Conservation (phyloP, 768 basidiomycete species). For the Auricularia heimuer region DNA sequence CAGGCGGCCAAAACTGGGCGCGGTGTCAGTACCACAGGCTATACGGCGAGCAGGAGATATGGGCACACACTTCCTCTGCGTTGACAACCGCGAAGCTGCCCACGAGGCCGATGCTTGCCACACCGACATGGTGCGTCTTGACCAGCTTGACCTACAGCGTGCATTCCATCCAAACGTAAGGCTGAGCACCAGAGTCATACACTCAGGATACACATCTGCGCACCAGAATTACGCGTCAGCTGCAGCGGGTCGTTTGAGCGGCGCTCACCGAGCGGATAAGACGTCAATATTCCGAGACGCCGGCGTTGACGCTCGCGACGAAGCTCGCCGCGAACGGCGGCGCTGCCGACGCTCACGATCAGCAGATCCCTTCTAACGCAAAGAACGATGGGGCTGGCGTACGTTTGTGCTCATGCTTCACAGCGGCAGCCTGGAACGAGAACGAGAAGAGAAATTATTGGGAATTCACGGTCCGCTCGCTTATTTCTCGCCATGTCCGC, state of each 20-base stretch:
- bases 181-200: too few species aligned
- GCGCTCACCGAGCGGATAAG: slow-evolving; percentile 77
- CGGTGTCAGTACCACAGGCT: slow-evolving; percentile 2
- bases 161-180: too few species aligned
- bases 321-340: slow-evolving; percentile 86
- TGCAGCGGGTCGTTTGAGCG: neutral
- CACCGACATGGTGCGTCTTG: slow-evolving; percentile 91
- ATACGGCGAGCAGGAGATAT: slow-evolving; percentile 5
- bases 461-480: too few species aligned
- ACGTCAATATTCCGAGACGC: slow-evolving; percentile 57
- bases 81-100: slow-evolving; percentile 78
- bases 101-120: slow-evolving; percentile 62
- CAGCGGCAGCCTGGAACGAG: too few species aligned
- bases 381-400: too few species aligned
- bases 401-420: too few species aligned
- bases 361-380: too few species aligned
- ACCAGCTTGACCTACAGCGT: slow-evolving; percentile 81
- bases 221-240: neutral
- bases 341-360: slow-evolving; percentile 31
- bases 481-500: too few species aligned
- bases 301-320: slow-evolving; percentile 91
- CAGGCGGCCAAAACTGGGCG: slow-evolving; percentile 57
- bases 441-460: too few species aligned
- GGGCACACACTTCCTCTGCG: slow-evolving; percentile 76
- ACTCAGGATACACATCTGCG: slow-evolving; percentile 62